phyloP scores from a whole-genome alignment of 1,139 yeast genomes.

The Candida albicans region DNA sequence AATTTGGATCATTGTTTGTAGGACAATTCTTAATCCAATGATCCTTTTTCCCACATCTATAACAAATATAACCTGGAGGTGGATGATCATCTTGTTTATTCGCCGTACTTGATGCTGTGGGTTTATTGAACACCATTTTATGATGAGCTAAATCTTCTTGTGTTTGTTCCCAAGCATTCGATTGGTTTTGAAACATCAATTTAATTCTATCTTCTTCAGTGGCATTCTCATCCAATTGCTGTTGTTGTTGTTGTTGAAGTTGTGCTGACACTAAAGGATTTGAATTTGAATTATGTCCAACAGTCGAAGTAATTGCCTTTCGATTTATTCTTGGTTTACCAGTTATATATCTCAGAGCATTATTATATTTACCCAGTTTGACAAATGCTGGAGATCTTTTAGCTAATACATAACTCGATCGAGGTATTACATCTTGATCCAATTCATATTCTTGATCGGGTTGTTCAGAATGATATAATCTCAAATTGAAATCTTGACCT shows the following conservation, averaged over 20 bases:
- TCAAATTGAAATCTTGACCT: conserved; percentile 81
- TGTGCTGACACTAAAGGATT: conserved; percentile 13
- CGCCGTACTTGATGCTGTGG: conserved; percentile 26
- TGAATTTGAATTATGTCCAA: conserved; percentile 17
- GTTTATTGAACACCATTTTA: conserved; percentile 59
- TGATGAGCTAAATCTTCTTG: conserved; percentile 87
- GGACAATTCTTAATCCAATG: conserved; percentile 98
- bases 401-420: conserved; percentile 83
- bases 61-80: conserved; percentile 94
- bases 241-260: too few species aligned
- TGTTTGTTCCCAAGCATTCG: conserved; percentile 91
- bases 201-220: conserved; percentile 87
- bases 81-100: conserved; percentile 66
- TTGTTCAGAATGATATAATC: conserved; percentile 60
- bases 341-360: conserved; percentile 78
- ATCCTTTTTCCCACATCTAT: conserved; percentile 94
- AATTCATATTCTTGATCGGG: conserved; percentile 83
- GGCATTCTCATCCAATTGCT: conserved; percentile 36
- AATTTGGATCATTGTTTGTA: conserved; percentile 85
- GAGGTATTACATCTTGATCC: conserved; percentile 85
- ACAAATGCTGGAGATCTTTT: conserved; percentile 71
- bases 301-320: conserved; percentile 25
- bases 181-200: conserved; percentile 90
- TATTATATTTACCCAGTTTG: conserved; percentile 60
- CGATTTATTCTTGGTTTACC: conserved; percentile 70